A percentile compares a stretch with the other conserved stretches of the same genome.
phyloP scores from a whole-genome alignment of 2,329 filamentous ascomycete species.

The Fusarium sp. region DNA sequence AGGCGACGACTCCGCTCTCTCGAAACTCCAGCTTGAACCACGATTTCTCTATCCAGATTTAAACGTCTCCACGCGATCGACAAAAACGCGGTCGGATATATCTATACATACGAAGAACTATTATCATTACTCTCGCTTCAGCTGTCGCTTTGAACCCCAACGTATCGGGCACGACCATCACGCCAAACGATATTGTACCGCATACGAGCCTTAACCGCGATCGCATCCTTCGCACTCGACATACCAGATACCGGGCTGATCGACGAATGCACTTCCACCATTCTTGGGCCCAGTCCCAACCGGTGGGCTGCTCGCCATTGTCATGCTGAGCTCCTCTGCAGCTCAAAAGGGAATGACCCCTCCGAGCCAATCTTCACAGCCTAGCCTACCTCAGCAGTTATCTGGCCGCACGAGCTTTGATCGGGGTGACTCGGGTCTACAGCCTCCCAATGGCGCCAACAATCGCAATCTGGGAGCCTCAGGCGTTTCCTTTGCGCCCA shows the following conservation, averaged over 20 bases:
- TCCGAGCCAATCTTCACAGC: constrained; percentile 53
- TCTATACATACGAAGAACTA: constrained; percentile 3
- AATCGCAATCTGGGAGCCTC: constrained; percentile 64
- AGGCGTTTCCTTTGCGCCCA: constrained; percentile 71
- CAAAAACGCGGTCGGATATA: constrained; percentile 14
- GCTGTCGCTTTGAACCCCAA: not conserved
- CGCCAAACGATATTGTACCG: constrained; percentile 15
- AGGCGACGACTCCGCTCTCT: constrained; percentile 34
- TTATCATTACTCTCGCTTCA: not conserved
- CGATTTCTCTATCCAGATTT: constrained; percentile 21
- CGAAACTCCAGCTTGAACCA: constrained; percentile 26
- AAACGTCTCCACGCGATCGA: constrained; percentile 15
- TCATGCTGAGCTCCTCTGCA: constrained; percentile 51
- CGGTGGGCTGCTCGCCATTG: constrained; percentile 52
- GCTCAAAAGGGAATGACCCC: constrained; percentile 50
- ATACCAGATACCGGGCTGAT: constrained; percentile 28
- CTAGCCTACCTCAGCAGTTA: constrained; percentile 48
- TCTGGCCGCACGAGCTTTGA: constrained; percentile 58
- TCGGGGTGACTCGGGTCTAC: constrained; percentile 63
- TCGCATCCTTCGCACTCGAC: constrained; percentile 30
- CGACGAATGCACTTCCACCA: constrained; percentile 54
- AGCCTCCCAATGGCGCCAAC: constrained; percentile 59
- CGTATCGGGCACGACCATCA: constrained; percentile 1
- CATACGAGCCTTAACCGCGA: constrained; percentile 22
- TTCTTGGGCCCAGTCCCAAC: constrained; percentile 54